Evolutionary conservation across 257 asterid species (phyloP), one percentile per base, ranked within the genome.

Genomic region (Solanum verrucosum): DNA sequence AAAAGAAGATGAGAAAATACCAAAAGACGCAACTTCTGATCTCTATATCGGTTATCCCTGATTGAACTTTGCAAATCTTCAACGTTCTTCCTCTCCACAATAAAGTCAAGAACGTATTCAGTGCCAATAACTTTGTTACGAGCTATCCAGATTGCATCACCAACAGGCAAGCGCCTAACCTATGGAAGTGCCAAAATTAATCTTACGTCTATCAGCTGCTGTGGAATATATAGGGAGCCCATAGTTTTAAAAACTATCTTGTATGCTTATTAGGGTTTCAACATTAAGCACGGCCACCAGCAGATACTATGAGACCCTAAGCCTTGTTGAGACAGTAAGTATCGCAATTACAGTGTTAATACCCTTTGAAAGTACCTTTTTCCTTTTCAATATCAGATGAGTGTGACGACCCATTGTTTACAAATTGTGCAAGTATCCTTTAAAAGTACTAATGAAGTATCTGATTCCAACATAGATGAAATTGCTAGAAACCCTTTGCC

Each of bases 101-200:
- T 95, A 79, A 96, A 96, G 88, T 96, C 99, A 87, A 96, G 99
- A 90, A 97, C 98, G 40, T 93, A 97, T 91, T 97, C 99, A 78
- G 87, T 92, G 56, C 92, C 93, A 16, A 87, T 84, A 88, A 84
- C 73, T 89, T 92, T 96, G 89, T 95, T 97, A 40, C 96, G 98
- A 82, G 99, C 99, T 89, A 97, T 89, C 99, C 99, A 97, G 89
- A 97, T 93, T 88, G 96, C 94, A 92, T 97, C 99, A 85, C 99
- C 99, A 84, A 97, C 95, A 88, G 99, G 99, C 91, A 97, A 91
- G 89, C 95, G 92, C 91, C 98, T 94, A 89, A 97, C 96, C 99
- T 96, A 88, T 74, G 52, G 87, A 84, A 73, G 73, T 44, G 78
- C n/a, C 81, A 65, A 72, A 73, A 65, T 40, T 46, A 81, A 49